phyloP scores from a whole-genome alignment of 495 filamentous ascomycete genomes.

The Aspergillus sclerotiicarbonarius region DNA sequence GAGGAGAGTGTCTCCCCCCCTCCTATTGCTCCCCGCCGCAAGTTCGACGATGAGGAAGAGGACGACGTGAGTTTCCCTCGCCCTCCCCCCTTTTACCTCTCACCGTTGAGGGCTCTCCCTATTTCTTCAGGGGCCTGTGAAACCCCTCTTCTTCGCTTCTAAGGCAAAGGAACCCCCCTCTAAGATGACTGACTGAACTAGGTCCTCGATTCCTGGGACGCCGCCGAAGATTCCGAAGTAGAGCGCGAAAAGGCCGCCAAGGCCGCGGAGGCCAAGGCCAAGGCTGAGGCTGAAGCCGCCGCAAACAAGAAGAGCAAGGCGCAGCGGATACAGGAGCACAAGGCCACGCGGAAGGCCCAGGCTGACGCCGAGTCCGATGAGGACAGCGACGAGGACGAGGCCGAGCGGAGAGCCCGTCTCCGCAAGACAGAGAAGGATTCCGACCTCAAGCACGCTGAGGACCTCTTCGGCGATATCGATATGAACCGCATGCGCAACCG shows the following conservation, averaged over 20 bases:
- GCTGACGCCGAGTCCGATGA: constrained; percentile 51
- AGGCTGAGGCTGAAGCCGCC: constrained; percentile 85
- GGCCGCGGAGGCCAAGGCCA: constrained; percentile 81
- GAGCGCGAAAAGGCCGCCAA: constrained; percentile 93
- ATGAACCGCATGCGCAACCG: constrained; percentile 56
- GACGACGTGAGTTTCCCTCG: constrained; percentile 69
- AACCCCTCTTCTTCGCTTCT: too few relatives aligned
- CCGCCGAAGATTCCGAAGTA: constrained; percentile 92
- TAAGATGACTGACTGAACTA: constrained; percentile 29
- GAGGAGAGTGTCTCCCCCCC: constrained; percentile 65
- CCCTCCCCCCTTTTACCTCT: neutral
- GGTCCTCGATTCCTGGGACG: constrained; percentile 97
- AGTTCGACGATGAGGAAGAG: constrained; percentile 88
- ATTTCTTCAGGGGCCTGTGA: neutral
- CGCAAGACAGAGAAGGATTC: constrained; percentile 78
- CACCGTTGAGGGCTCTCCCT: neutral
- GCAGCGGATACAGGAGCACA: constrained; percentile 81
- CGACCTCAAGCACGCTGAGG: constrained; percentile 87
- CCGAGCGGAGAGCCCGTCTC: constrained; percentile 66
- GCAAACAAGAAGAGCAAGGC: constrained; percentile 89
- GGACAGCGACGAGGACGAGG: constrained; percentile 69
- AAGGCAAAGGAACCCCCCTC: neutral
- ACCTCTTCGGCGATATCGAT: constrained; percentile 81
- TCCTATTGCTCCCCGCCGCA: constrained; percentile 56
- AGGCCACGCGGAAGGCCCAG: constrained; percentile 42